Conservation (phyloP, 108 stramenopile genomes). For the Cyclotella kingstonii region DNA sequence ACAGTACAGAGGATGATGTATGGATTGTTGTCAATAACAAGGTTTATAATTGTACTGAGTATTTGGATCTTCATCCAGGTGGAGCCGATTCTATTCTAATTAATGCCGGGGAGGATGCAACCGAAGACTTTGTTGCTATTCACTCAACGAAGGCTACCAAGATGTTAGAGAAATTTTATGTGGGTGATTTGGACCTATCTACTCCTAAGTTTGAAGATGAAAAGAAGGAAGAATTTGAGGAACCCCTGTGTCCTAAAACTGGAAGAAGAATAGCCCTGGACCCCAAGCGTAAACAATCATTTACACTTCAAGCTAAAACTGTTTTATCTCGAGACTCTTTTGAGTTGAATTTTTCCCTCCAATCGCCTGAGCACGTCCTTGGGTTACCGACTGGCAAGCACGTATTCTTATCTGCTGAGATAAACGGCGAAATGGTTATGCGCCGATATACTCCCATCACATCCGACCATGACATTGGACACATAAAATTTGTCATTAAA, state of each 20-base stretch:
- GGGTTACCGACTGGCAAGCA: constrained; percentile 98
- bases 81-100: constrained; percentile 91
- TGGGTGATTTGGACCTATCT: constrained; percentile 80
- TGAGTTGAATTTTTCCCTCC: constrained; percentile 92
- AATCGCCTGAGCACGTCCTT: constrained; percentile 82
- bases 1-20: constrained; percentile 86
- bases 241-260: constrained; percentile 35
- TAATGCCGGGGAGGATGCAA: constrained; percentile 93
- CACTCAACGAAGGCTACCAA: constrained; percentile 92
- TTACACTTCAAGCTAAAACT: constrained; percentile 84
- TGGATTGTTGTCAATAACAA: constrained; percentile 94
- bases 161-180: constrained; percentile 92
- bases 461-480: constrained; percentile 90
- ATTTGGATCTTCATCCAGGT: constrained; percentile 94
- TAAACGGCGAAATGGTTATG: constrained; percentile 81
- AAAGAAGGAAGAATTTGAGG: constrained; percentile 26
- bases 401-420: constrained; percentile 86
- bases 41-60: constrained; percentile 93
- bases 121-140: constrained; percentile 97
- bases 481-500: constrained; percentile 98
- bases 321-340: constrained; percentile 91
- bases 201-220: constrained; percentile 41
- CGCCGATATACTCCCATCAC: constrained; percentile 95
- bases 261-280: constrained; percentile 79
- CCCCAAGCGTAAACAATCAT: constrained; percentile 83